A percentile compares a stretch with the other conserved stretches of the same genome.
Conservation (phyloP, 2,329 filamentous ascomycete species). For the Lasiodiplodia sp. region DNA sequence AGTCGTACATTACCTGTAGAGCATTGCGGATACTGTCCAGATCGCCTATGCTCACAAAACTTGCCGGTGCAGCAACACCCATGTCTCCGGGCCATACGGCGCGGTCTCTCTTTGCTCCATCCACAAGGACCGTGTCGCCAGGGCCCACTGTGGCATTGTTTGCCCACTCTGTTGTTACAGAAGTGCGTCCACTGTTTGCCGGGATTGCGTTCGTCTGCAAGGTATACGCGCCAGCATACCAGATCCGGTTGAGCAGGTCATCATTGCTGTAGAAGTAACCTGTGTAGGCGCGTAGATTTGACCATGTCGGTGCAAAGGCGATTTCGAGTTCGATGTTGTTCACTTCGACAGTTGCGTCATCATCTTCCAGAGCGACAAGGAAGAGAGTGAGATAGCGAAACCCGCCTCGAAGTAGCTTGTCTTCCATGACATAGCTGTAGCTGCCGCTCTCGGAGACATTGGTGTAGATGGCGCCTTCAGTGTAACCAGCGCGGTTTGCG, state of each 20-base stretch:
- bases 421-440: background rate
- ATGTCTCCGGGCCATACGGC: conserved; percentile 58
- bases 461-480: background rate
- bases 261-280: conserved; percentile 47
- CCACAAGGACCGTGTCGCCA: conserved; percentile 48
- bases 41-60: conserved; percentile 53
- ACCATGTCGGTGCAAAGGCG: conserved; percentile 37
- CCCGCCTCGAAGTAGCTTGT: background rate
- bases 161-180: conserved; percentile 24
- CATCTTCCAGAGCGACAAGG: background rate
- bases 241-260: conserved; percentile 50
- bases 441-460: background rate
- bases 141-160: conserved; percentile 49
- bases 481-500: background rate
- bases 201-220: conserved; percentile 54
- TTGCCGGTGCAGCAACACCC: conserved; percentile 55
- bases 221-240: conserved; percentile 62
- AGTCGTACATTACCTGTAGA: background rate
- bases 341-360: background rate
- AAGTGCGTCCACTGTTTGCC: background rate
- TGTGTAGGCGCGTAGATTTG: conserved; percentile 49
- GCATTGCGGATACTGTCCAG: background rate
- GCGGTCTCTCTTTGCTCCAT: conserved; percentile 51
- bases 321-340: background rate
- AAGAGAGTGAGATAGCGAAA: background rate